Evolutionary conservation across 2,329 filamentous ascomycete genomes (phyloP).

Genomic region (Trichoderma guizhouense): DNA sequence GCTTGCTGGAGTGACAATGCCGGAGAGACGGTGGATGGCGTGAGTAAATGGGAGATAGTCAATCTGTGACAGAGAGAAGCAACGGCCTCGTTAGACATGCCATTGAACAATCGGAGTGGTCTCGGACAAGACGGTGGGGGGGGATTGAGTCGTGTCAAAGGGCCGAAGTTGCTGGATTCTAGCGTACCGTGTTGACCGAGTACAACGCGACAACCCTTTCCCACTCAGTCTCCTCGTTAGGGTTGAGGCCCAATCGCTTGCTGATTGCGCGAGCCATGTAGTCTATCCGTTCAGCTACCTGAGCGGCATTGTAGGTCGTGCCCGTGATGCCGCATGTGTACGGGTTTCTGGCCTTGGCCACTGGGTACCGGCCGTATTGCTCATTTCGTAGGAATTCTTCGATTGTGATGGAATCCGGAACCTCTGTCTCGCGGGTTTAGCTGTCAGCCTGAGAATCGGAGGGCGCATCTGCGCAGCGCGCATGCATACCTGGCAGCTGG

Average conservation of each 20-base stretch:
- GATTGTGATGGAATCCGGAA: slow-evolving; percentile 72
- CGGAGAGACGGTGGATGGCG: slow-evolving; percentile 71
- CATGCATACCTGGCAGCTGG: slow-evolving; percentile 38
- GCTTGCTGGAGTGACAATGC: slow-evolving; percentile 70
- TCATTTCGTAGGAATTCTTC: slow-evolving; percentile 76
- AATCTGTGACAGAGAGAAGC: slow-evolving; percentile 46
- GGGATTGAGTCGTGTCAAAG: too few species aligned
- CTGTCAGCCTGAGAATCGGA: slow-evolving; percentile 5
- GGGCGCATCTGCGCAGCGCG: background rate
- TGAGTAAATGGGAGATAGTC: slow-evolving; percentile 72
- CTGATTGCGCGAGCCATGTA: slow-evolving; percentile 64
- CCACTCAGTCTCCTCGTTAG: slow-evolving; percentile 71
- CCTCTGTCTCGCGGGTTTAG: slow-evolving; percentile 36
- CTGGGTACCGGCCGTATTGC: slow-evolving; percentile 61
- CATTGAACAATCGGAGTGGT: background rate
- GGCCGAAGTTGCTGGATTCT: background rate
- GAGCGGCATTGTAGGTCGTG: slow-evolving; percentile 58
- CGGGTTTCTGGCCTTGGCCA: slow-evolving; percentile 62
- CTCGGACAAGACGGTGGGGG: background rate
- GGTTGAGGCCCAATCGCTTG: slow-evolving; percentile 67
- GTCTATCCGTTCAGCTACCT: slow-evolving; percentile 65
- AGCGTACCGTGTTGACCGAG: slow-evolving; percentile 71
- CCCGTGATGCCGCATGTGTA: slow-evolving; percentile 76
- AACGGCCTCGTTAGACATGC: background rate
- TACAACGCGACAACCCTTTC: slow-evolving; percentile 77